A percentile compares a stretch with the other conserved stretches of the same genome.
These are phyloP conservation scores for Aureobasidium sp. DNA, from an alignment of 2,329 filamentous ascomycete species.

Conservation along the genomic window DNA sequence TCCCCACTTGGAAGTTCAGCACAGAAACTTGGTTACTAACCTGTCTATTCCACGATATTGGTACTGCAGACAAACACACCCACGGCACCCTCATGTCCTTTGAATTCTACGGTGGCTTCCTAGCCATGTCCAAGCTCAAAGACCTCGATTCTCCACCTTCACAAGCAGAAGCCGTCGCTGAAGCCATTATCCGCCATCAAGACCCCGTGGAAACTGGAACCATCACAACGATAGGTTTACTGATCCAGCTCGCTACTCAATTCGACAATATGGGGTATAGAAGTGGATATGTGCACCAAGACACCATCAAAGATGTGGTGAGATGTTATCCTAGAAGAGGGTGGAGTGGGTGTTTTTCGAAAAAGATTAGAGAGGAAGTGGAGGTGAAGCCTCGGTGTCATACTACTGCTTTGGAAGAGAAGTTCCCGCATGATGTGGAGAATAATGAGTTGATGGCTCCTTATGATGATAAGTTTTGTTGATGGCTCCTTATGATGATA, in stretches of 20 bases:
- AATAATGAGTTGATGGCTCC: constrained; percentile 22
- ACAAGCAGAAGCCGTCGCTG: constrained; percentile 60
- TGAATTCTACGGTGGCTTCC: constrained; percentile 58
- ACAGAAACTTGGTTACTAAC: constrained; percentile 53
- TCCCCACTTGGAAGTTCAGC: constrained; percentile 11
- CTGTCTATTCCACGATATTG: constrained; percentile 66
- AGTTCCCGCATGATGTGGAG: constrained; percentile 20
- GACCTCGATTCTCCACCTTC: constrained; percentile 36
- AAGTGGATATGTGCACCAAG: constrained; percentile 17
- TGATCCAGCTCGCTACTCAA: constrained; percentile 22
- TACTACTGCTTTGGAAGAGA: constrained; percentile 3
- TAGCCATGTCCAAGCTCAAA: constrained; percentile 48
- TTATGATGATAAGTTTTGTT: constrained; percentile 15
- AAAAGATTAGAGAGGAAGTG: constrained; percentile 19
- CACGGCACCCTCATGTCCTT: constrained; percentile 56
- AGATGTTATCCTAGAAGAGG: constrained; percentile 18
- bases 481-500: constrained; percentile 21
- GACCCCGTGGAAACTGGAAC: constrained; percentile 34
- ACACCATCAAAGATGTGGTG: constrained; percentile 20
- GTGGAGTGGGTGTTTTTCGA: constrained; percentile 21
- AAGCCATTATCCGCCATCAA: constrained; percentile 64
- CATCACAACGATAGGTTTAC: constrained; percentile 19
- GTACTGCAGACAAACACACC: constrained; percentile 52
- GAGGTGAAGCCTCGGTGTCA: constrained; percentile 23
- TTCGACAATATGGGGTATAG: constrained; percentile 23